phyloP scores from a whole-genome alignment of 257 asterid species.

The Primulina tabacum region DNA sequence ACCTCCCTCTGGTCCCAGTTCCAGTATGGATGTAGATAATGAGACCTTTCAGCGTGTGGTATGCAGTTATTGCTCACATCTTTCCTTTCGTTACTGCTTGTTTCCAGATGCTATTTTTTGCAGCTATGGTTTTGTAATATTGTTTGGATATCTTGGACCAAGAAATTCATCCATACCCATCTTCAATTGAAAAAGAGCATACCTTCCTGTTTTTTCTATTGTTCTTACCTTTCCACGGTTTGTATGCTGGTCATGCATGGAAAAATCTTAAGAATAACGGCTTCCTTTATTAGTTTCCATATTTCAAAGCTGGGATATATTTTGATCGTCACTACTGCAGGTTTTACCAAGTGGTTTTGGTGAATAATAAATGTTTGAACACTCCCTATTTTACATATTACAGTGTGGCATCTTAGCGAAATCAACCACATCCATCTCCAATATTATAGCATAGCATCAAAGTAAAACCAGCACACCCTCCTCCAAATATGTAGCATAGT shows the following conservation, averaged over 20 bases:
- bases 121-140: conserved; percentile 10
- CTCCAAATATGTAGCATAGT: conserved; percentile 8
- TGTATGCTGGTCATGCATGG: neutral
- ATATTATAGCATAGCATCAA: neutral
- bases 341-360: neutral
- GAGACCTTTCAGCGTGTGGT: conserved; percentile 80
- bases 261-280: neutral
- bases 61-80: conserved; percentile 24
- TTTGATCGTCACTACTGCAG: conserved; percentile 1
- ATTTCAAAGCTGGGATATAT: neutral
- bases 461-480: neutral
- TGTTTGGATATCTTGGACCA: conserved; percentile 10
- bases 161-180: conserved; percentile 4
- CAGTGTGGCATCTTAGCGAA: conserved; percentile 20
- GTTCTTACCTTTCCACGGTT: neutral
- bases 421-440: conserved; percentile 7
- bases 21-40: conserved; percentile 91
- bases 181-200: conserved; percentile 6
- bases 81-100: neutral
- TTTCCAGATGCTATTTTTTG: conserved; percentile 8
- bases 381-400: conserved; percentile 12
- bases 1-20: conserved; percentile 48
- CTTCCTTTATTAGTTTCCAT: neutral
- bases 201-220: neutral
- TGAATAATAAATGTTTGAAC: conserved; percentile 1